Conservation (phyloP, 176 grass and related monocot species). For the Thinopyrum elongatum region DNA sequence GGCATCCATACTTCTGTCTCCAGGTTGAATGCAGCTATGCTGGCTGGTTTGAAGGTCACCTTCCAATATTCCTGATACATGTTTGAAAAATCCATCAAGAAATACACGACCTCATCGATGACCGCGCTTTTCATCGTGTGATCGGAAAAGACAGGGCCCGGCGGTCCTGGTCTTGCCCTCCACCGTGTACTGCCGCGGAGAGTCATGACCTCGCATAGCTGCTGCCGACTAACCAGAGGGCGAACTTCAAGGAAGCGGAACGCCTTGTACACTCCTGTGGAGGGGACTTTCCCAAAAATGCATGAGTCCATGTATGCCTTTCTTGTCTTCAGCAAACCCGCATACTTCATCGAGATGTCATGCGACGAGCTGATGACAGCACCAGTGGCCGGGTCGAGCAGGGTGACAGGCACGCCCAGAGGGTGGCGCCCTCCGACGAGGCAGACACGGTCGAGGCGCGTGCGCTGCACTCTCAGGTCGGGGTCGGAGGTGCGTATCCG, state of each 20-base stretch:
- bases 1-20: constrained; percentile 20
- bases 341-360: neutral
- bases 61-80: neutral
- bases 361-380: neutral
- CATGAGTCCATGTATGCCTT: neutral
- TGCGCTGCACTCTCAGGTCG: neutral
- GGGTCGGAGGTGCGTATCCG: neutral
- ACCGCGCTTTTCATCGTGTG: neutral
- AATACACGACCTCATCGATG: constrained; percentile 7
- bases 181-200: neutral
- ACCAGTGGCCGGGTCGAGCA: neutral
- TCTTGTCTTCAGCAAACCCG: neutral
- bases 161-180: neutral
- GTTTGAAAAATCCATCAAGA: neutral
- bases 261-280: constrained; percentile 25
- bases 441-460: constrained; percentile 12
- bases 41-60: neutral
- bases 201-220: constrained; percentile 13
- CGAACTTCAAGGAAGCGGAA: neutral
- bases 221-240: neutral
- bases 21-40: constrained; percentile 5
- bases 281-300: constrained; percentile 7
- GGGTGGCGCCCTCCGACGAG: neutral
- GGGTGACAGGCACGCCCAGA: neutral
- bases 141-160: neutral